Percentiles rank a stretch among this genome's conserved stretches.
Evolutionary conservation across 345 rosid species (phyloP).

Genomic region (Populus davidiana): DNA sequence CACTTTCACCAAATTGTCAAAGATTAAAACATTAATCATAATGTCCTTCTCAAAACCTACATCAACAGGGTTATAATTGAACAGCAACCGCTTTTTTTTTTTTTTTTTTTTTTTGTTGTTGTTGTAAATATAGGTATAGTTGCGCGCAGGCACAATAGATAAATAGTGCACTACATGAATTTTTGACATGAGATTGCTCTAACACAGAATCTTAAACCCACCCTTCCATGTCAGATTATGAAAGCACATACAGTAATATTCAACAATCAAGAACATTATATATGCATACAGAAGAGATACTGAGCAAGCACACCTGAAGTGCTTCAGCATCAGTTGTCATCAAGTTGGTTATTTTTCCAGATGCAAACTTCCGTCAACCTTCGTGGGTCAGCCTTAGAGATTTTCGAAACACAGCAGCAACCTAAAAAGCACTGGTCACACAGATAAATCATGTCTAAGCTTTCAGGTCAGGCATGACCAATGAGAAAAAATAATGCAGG

Average conservation of each 20-base stretch:
- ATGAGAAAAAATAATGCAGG: no score
- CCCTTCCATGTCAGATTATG: not conserved
- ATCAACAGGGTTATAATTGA: no score
- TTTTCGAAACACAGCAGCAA: conserved; percentile 96
- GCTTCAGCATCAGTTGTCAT: conserved; percentile 98
- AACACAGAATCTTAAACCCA: not conserved
- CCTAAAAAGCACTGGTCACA: conserved; percentile 37
- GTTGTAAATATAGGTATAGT: no score
- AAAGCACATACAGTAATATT: not conserved
- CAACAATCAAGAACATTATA: no score
- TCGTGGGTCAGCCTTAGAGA: conserved; percentile 91
- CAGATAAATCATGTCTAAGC: conserved; percentile 3
- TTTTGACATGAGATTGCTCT: not conserved
- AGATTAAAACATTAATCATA: no score
- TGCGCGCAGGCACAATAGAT: no score
- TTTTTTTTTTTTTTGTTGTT: no score
- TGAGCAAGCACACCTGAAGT: conserved; percentile 62
- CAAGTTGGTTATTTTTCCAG: conserved; percentile 97
- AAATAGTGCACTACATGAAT: not conserved
- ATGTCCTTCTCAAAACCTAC: no score
- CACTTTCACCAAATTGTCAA: no score
- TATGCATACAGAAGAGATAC: not conserved
- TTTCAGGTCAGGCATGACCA: not conserved
- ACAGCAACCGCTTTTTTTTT: no score
- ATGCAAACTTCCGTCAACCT: conserved; percentile 70